Conservation (phyloP, 768 basidiomycete genomes). For the Serendipita sp. region DNA sequence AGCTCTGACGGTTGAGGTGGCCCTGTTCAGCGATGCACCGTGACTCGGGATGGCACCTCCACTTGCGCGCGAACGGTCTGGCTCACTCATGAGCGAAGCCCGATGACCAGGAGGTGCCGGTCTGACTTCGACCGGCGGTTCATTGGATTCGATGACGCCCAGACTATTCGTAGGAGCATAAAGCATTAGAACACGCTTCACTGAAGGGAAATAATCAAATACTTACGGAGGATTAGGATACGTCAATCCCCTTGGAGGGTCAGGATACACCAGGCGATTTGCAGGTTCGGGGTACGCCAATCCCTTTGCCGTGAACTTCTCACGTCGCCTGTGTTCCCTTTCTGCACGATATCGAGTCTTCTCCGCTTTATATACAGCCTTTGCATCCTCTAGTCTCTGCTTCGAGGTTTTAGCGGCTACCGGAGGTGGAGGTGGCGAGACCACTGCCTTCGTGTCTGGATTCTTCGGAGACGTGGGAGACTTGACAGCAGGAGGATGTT, state of each 20-base stretch:
- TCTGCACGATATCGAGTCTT: slow-evolving; percentile 1
- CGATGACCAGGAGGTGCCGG: neutral
- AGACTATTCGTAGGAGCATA: neutral
- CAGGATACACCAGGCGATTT: too few species aligned
- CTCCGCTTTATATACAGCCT: slow-evolving; percentile 6
- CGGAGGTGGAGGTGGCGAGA: neutral
- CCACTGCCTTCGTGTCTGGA: neutral
- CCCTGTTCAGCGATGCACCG: neutral
- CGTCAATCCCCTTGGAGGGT: neutral
- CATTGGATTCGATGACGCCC: neutral
- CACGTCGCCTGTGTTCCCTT: neutral
- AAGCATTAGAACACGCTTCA: neutral
- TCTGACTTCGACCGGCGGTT: neutral
- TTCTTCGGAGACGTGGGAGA: neutral
- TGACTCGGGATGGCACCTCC: neutral
- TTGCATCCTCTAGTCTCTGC: slow-evolving; percentile 1
- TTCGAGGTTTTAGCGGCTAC: neutral
- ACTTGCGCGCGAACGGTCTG: neutral
- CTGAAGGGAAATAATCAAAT: neutral
- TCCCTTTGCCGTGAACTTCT: neutral
- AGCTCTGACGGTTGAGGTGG: neutral
- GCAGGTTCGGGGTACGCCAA: slow-evolving; percentile 1
- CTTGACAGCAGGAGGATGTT: too few species aligned
- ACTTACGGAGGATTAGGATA: neutral
- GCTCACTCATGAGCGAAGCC: neutral